phyloP scores from a whole-genome alignment of 768 basidiomycete genomes.

The Serpula lacrymans region DNA sequence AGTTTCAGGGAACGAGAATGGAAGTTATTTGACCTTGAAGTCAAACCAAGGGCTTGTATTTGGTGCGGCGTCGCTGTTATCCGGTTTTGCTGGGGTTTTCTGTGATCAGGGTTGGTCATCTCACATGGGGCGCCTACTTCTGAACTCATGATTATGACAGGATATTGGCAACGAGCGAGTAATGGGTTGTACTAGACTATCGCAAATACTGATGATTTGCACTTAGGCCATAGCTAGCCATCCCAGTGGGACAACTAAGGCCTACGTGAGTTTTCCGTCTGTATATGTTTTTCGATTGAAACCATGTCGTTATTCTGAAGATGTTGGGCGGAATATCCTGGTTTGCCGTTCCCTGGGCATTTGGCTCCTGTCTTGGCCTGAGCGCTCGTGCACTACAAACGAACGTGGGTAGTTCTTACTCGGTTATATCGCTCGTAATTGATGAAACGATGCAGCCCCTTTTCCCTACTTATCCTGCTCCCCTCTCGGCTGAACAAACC shows the following conservation, averaged over 20 bases:
- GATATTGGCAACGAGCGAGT: constrained; percentile 38
- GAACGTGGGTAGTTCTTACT: constrained; percentile 4
- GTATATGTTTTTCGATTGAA: neutral
- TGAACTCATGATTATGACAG: constrained; percentile 14
- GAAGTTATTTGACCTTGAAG: constrained; percentile 17
- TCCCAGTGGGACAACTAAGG: constrained; percentile 32
- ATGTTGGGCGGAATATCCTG: constrained; percentile 42
- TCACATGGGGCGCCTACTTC: neutral
- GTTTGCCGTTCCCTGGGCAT: constrained; percentile 28
- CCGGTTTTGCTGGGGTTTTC: constrained; percentile 32
- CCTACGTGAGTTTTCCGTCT: too few species aligned
- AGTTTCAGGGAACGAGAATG: constrained; percentile 11
- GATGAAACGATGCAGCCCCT: constrained; percentile 19
- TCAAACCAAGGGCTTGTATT: constrained; percentile 25
- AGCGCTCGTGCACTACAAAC: constrained; percentile 16
- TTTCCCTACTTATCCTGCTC: constrained; percentile 34
- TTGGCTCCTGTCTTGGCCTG: constrained; percentile 30
- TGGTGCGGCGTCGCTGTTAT: constrained; percentile 18
- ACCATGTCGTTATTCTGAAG: constrained; percentile 10
- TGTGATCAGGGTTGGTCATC: constrained; percentile 30
- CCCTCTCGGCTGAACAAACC: constrained; percentile 8
- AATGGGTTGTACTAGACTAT: neutral
- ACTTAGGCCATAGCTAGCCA: constrained; percentile 33
- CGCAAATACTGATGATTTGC: neutral
- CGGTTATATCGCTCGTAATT: neutral